These are phyloP conservation scores for Entomortierella beljakovae DNA, from an alignment of 192 early-diverging fungal genomes.

Conservation along the genomic window DNA sequence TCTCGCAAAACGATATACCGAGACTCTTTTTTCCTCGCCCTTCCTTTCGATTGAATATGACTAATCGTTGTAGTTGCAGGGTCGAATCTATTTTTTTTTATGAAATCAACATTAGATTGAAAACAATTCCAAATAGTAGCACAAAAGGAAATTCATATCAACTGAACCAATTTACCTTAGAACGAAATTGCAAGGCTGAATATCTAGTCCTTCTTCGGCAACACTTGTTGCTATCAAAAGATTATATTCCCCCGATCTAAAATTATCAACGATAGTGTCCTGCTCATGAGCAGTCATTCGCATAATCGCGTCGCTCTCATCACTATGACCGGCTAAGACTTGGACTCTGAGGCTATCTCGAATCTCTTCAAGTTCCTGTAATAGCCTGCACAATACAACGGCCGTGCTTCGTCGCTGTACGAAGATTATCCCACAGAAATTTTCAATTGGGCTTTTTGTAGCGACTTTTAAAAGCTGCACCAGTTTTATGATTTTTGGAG, in stretches of 20 bases:
- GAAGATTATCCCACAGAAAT: slow-evolving; percentile 93
- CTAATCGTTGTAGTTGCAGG: slow-evolving; percentile 77
- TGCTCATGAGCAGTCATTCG: slow-evolving; percentile 66
- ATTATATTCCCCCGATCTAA: slow-evolving; percentile 76
- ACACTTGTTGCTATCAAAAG: slow-evolving; percentile 92
- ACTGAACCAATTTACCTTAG: slow-evolving; percentile 63
- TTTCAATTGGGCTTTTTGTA: slow-evolving; percentile 12
- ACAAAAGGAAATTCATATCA: neutral
- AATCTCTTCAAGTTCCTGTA: slow-evolving; percentile 67
- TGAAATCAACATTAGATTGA: neutral
- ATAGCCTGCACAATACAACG: slow-evolving; percentile 62
- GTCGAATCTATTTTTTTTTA: slow-evolving; percentile 69
- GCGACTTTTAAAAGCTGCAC: slow-evolving; percentile 66
- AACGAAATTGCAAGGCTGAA: slow-evolving; percentile 91
- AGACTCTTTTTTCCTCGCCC: slow-evolving; percentile 80
- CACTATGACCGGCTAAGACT: slow-evolving; percentile 71
- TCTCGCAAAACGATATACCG: slow-evolving; percentile 83
- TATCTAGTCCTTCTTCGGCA: slow-evolving; percentile 96
- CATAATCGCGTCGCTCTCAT: slow-evolving; percentile 49
- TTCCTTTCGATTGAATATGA: slow-evolving; percentile 92
- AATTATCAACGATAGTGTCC: slow-evolving; percentile 71
- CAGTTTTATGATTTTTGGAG: slow-evolving; percentile 79
- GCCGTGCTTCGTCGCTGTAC: slow-evolving; percentile 80
- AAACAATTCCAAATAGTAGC: neutral
- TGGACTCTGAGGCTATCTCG: slow-evolving; percentile 55